A percentile compares a stretch with the other conserved stretches of the same genome.
Evolutionary conservation across 345 rosid species (phyloP).

Genomic region (Eucalyptus curtisii): DNA sequence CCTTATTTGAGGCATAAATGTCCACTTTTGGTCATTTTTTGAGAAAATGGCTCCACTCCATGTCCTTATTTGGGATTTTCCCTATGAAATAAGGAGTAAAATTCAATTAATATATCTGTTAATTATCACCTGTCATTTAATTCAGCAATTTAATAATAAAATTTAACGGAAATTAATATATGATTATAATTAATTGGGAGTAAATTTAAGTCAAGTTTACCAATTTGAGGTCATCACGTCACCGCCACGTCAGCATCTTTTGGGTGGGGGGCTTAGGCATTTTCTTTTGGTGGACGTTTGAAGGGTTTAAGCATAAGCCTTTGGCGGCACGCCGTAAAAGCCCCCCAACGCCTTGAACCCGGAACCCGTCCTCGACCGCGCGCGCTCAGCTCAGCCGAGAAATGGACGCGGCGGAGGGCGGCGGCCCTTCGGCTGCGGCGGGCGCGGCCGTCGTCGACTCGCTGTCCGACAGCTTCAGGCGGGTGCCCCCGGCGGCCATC

Average conservation of each 20-base stretch:
- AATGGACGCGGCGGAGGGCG: not conserved
- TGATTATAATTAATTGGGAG: too few relatives aligned
- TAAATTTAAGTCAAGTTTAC: too few relatives aligned
- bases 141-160: too few relatives aligned
- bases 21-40: too few relatives aligned
- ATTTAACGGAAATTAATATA: too few relatives aligned
- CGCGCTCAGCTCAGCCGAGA: not conserved
- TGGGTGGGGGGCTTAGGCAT: not conserved
- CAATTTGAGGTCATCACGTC: not conserved
- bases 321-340: not conserved
- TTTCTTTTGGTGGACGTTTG: not conserved
- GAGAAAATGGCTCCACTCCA: too few relatives aligned
- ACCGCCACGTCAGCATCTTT: not conserved
- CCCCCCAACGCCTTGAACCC: not conserved
- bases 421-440: conserved; percentile 12
- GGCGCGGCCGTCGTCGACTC: conserved; percentile 30
- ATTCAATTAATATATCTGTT: fast-evolving
- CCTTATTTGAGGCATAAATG: too few relatives aligned
- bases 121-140: fast-evolving
- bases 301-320: not conserved
- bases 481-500: conserved; percentile 56
- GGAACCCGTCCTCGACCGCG: not conserved
- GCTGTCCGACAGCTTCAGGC: conserved; percentile 43
- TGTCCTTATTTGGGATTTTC: too few relatives aligned
- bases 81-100: too few relatives aligned